A percentile compares a stretch with the other conserved stretches of the same genome.
phyloP scores from a whole-genome alignment of 306 rosid genomes.

The Quercus robur region DNA sequence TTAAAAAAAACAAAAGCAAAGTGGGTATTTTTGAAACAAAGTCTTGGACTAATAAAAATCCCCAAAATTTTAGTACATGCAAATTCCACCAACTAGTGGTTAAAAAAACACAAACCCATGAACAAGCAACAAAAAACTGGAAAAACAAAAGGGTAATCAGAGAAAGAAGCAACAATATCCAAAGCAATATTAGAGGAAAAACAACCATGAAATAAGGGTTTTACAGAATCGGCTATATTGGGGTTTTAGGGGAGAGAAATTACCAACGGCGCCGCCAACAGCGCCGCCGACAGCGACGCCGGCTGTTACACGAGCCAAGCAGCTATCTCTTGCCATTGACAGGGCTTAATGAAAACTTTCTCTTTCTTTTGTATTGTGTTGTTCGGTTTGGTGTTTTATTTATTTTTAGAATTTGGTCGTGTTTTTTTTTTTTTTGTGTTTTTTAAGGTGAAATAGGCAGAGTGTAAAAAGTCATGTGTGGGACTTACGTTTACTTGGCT shows the following conservation, averaged over 20 bases:
- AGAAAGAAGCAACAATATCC: neutral
- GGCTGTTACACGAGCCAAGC: constrained; percentile 61
- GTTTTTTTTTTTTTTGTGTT: too few species aligned
- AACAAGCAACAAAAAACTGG: neutral
- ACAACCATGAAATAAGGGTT: neutral
- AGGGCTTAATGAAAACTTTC: too few species aligned
- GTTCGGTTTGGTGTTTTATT: too few species aligned
- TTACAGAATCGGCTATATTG: neutral
- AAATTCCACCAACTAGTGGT: neutral
- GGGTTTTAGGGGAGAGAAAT: neutral
- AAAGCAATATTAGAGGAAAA: neutral
- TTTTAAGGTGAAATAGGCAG: too few species aligned
- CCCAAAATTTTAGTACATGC: neutral
- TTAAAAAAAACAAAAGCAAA: neutral
- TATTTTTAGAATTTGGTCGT: too few species aligned
- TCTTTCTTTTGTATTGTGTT: too few species aligned
- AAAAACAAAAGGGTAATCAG: neutral
- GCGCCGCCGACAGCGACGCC: constrained; percentile 79
- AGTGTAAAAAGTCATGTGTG: too few species aligned
- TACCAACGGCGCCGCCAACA: constrained; percentile 74
- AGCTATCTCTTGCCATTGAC: constrained; percentile 70
- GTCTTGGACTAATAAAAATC: neutral
- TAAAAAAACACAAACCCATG: neutral
- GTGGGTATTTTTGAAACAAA: neutral
- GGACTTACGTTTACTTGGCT: too few species aligned